Base-by-base conservation (phyloP, 352 stramenopile genomes). In the Phytophthora hybrid region DNA sequence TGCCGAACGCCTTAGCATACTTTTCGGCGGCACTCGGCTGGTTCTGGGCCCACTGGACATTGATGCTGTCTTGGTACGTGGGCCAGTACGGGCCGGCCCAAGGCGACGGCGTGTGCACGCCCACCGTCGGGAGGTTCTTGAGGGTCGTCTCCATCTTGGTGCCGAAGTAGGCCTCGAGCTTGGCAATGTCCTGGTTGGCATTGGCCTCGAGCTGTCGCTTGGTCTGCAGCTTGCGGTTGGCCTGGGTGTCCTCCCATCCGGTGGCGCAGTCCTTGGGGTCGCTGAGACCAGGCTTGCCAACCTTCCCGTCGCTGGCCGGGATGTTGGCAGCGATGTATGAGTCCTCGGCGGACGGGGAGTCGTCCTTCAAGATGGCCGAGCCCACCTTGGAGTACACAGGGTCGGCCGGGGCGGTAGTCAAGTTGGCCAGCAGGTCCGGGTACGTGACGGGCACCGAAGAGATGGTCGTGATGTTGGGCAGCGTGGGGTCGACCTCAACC, bases 21-120 rank as follows among this genome's bases (percentile, higher is more conserved):
- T 87, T 87, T 53, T 75, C 66, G 3, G 77, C 60, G 11, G 80
- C 59, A 26, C 80, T 87, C 2, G 63, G 46, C 23, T 79, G n/a
- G 5, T 54, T 54, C 5, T 65, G 10, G 5, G 23, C 64, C 79
- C 80, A 84, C 9, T 66, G 49, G 41, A 69, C 59, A 75, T 90
- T 90, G 73, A 89, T 89, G 59, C 83, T 71, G 74, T 91, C 83
- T 39, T 77, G 65, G 76, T 87, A 91, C 47, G 72, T 63, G 5
- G 81, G 80, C 79, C 81, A 91, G 76, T 91, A 87, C 21, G 52
- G 54, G 11, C 37, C 66, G 1, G 57, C 49, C 66, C 66, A 73
- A 8, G 66, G 66, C 44, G 71, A 51, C 23, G 71, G 65, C 1
- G 23, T 47, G 26, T 66, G 44, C 14, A 59, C 65, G 52, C 32